Conservation (phyloP, 2,329 filamentous ascomycete genomes). For the Rutstroemia sp. region DNA sequence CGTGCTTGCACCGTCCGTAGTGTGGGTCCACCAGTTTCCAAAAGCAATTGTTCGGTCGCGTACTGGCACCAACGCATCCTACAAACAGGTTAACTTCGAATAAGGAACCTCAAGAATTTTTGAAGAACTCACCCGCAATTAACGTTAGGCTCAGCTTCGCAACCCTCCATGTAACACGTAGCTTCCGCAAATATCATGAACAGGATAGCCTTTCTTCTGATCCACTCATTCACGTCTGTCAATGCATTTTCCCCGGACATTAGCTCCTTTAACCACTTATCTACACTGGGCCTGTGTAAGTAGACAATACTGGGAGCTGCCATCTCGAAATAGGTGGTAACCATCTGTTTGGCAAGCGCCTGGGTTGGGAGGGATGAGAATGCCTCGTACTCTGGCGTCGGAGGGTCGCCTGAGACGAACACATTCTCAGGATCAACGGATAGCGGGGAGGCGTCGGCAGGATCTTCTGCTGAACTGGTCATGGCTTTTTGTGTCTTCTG, state of each 20-base stretch:
- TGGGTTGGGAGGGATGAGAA: conserved; percentile 19
- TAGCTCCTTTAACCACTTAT: conserved; percentile 41
- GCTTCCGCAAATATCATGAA: conserved; percentile 46
- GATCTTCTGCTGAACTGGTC: too few relatives aligned
- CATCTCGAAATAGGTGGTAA: conserved; percentile 51
- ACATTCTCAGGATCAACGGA: too few relatives aligned
- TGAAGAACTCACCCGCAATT: neutral
- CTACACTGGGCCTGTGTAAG: conserved; percentile 46
- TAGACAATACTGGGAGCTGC: conserved; percentile 53
- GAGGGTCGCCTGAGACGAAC: too few relatives aligned
- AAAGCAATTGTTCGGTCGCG: conserved; percentile 27
- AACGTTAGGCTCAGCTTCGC: neutral
- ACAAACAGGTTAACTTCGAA: conserved; percentile 7
- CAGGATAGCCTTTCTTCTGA: conserved; percentile 32
- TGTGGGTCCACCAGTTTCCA: conserved; percentile 28
- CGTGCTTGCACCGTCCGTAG: conserved; percentile 34
- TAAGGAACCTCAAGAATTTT: neutral
- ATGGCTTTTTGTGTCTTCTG: too few relatives aligned
- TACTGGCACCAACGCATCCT: conserved; percentile 20
- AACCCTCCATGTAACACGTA: conserved; percentile 29
- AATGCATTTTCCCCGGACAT: conserved; percentile 37
- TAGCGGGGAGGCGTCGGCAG: too few relatives aligned
- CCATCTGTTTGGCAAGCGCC: conserved; percentile 14
- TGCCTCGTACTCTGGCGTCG: too few relatives aligned
- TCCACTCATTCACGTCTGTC: conserved; percentile 32